A percentile compares a stretch with the other conserved stretches of the same genome.
Conservation (phyloP, 352 stramenopile genomes). For the Phytopythium cucurbitacearum region DNA sequence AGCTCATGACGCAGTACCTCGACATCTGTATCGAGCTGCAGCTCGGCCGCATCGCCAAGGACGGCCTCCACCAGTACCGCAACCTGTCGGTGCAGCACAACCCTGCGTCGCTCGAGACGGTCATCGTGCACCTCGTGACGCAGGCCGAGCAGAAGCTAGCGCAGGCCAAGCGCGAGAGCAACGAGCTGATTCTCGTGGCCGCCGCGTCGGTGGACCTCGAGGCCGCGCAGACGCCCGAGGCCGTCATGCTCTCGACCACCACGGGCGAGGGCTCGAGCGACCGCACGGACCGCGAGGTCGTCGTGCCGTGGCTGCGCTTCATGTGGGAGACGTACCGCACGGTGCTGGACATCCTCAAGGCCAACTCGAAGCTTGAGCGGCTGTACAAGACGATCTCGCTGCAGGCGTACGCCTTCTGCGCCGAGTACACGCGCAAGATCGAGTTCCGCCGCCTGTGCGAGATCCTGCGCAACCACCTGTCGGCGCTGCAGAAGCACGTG, state of each 20-base stretch:
- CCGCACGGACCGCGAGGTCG: slow-evolving; percentile 92
- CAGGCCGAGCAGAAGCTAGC: slow-evolving; percentile 88
- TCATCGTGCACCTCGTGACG: slow-evolving; percentile 92
- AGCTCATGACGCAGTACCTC: slow-evolving; percentile 96
- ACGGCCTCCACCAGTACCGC: slow-evolving; percentile 98
- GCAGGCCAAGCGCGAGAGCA: slow-evolving; percentile 81
- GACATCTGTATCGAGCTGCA: slow-evolving; percentile 96
- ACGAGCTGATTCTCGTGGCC: slow-evolving; percentile 74
- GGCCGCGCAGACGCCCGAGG: slow-evolving; percentile 92
- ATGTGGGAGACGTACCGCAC: slow-evolving; percentile 98
- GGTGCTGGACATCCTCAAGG: slow-evolving; percentile 97
- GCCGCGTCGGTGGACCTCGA: slow-evolving; percentile 89
- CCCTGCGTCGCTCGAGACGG: slow-evolving; percentile 92
- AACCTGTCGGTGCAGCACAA: slow-evolving; percentile 94
- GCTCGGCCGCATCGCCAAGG: slow-evolving; percentile 93
- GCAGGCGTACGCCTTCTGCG: slow-evolving; percentile 82
- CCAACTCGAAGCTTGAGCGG: slow-evolving; percentile 91
- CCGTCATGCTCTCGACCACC: slow-evolving; percentile 96
- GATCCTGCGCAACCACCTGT: slow-evolving; percentile 96
- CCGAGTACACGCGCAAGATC: slow-evolving; percentile 89
- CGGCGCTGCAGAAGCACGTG: slow-evolving; percentile 92
- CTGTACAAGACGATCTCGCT: slow-evolving; percentile 77
- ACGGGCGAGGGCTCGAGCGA: slow-evolving; percentile 94
- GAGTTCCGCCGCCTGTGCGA: slow-evolving; percentile 97
- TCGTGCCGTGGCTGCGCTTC: slow-evolving; percentile 92